A percentile compares a stretch with the other conserved stretches of the same genome.
Evolutionary conservation across 1,139 yeast genomes (phyloP).

Genomic region (Lodderomyces theae): DNA sequence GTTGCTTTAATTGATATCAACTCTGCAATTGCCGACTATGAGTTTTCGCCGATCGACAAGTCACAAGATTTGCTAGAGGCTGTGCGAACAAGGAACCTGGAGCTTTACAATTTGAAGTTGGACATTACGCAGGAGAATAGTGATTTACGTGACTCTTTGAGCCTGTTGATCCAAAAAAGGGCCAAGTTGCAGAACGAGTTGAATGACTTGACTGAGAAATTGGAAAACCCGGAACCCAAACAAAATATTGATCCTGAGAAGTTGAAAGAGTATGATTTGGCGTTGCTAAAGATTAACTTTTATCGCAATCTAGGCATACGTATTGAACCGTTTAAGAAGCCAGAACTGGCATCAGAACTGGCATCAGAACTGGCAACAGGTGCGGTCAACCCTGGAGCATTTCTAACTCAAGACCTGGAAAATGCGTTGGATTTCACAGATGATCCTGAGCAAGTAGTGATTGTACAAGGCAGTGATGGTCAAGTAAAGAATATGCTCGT

Average conservation of each 20-base stretch:
- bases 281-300: constrained; percentile 41
- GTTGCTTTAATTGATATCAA: constrained; percentile 13
- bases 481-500: constrained; percentile 52
- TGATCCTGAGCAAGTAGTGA: constrained; percentile 34
- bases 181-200: constrained; percentile 36
- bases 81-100: constrained; percentile 26
- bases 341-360: not conserved
- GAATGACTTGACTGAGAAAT: constrained; percentile 21
- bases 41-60: constrained; percentile 6
- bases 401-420: not conserved
- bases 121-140: constrained; percentile 55
- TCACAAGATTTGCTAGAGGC: constrained; percentile 27
- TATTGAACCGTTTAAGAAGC: not conserved
- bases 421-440: not conserved
- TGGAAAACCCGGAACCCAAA: constrained; percentile 15
- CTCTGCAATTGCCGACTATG: constrained; percentile 1
- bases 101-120: constrained; percentile 51
- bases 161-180: constrained; percentile 44
- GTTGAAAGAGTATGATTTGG: constrained; percentile 29
- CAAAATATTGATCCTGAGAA: constrained; percentile 18
- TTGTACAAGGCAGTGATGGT: constrained; percentile 49
- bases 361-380: not conserved
- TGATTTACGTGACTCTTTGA: constrained; percentile 53
- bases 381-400: no score
- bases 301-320: constrained; percentile 45